phyloP scores from a whole-genome alignment of 768 basidiomycete species.

The Coprinopsis strossmayeri region DNA sequence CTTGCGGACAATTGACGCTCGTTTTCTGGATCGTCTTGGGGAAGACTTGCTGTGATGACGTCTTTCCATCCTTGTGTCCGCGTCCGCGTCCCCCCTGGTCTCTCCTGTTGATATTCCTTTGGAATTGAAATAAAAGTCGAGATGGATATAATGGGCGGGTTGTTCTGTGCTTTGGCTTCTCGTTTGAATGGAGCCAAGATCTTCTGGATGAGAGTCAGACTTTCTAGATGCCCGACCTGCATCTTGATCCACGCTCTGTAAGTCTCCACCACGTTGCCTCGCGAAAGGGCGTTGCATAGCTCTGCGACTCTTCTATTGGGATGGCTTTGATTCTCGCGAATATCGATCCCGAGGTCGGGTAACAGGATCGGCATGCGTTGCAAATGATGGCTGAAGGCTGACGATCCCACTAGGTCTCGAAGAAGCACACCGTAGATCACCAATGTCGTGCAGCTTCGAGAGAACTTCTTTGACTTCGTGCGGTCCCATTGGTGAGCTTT shows the following conservation, averaged over 20 bases:
- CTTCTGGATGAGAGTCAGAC: not conserved
- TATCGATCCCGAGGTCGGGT: not conserved
- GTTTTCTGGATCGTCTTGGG: too few relatives aligned
- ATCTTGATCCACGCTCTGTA: constrained; percentile 1
- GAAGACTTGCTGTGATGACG: not conserved
- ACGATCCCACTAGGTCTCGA: not conserved
- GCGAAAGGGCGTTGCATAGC: not conserved
- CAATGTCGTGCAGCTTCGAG: not conserved
- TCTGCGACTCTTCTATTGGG: not conserved
- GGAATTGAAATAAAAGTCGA: not conserved
- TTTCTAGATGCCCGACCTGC: not conserved
- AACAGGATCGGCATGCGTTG: not conserved
- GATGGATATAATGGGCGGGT: not conserved
- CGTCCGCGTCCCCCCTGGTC: not conserved
- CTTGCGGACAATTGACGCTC: too few relatives aligned
- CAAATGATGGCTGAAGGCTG: not conserved
- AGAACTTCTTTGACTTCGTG: constrained; percentile 4
- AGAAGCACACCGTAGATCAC: not conserved
- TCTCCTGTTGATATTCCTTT: not conserved
- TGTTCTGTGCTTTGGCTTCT: not conserved
- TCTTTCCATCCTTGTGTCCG: not conserved
- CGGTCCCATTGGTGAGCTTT: not conserved
- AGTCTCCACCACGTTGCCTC: not conserved
- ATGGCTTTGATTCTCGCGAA: too few relatives aligned
- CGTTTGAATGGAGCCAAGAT: not conserved